Evolutionary conservation across 2,329 filamentous ascomycete genomes (phyloP), one percentile per base, ranked within the genome.

Genomic region (Myriosclerotinia curreyana): DNA sequence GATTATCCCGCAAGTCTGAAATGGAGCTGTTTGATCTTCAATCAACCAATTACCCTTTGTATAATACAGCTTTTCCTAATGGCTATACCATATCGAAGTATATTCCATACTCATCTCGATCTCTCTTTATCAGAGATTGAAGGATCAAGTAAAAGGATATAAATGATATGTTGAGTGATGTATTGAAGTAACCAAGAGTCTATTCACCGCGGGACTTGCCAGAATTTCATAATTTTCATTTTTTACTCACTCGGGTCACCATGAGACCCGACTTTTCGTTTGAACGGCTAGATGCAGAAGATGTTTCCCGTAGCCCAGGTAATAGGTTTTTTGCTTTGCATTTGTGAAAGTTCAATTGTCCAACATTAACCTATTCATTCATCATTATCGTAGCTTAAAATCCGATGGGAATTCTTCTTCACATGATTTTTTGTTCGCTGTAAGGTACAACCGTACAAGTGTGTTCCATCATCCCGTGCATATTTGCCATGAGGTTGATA

Each of bases 401-500:
- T 36, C 3, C 9, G 20, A 25, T 48, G 40, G 20, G 20, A 50
- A 36, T 40, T n/a, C n/a, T n/a, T n/a, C n/a, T n/a, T 62, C 63
- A 61, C 56, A 54, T 61, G 49, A 53, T 55, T 38, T 46, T 46
- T 22, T 50, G 25, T 44, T 69, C 59, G 60, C 61, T 66, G 62
- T 64, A 36, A 67, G 66, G 67, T 65, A 69, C 64, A 60, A 48
- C 28, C 56, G 67, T 65, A 69, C 64, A 60, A 48, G 36, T 60
- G 34, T 60, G 48, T 46, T 48, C 38, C 44, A 40, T 42, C 49
- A n/a, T 51, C 28, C 51, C 34, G 55, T 52, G 49, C 46, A 59
- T n/a, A 46, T 62, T 62, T 62, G 50, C 56, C 63, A 66, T 68
- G 65, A 68, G 64, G 68, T 70, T 68, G 68, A 70, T 65, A 68